Evolutionary conservation across 768 basidiomycete species (phyloP), one percentile per base, ranked within the genome.

Genomic region (Antrodiella citrinella): DNA sequence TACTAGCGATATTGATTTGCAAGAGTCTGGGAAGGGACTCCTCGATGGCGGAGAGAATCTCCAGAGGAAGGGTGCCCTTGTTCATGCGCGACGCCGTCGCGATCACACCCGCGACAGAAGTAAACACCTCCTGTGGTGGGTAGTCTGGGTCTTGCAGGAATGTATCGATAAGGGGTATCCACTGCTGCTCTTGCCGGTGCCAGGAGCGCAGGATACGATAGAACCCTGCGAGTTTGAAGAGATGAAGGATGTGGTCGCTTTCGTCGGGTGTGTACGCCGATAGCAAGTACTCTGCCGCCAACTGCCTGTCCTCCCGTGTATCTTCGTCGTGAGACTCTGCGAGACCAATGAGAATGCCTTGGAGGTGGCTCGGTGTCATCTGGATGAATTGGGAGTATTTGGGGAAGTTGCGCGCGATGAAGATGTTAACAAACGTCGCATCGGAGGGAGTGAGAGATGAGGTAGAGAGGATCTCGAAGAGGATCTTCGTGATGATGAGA

Each of bases 331-430:
- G 62, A 61, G 93, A 91, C 52, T 78, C 72, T 0, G 90, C 81
- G 11, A 99, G 81, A 4, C 78, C 78, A 51, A 86, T 72, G 45
- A 99, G 78, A 58, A 97, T 81, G 38, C 69, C 73, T 58, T 92
- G 85, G 15, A 93, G 72, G 3, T 77, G 71, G 52, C 77, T 82
- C 1, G 84, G 78, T 0, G 84, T 67, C 39, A 92, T 71, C 49
- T 77, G 66, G 44, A 92, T 74, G 65, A 84, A 91, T 66, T 96
- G 93, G 1, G 87, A 82, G 67, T 98, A 99, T 68, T 97, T 98
- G 0, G 96, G 91, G 10, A 96, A 81, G 65, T 98, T 99, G 51
- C 94, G 85, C 3, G 96, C 91, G 50, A 98, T 77, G 67, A 99
- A 99, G 53, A 99, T 98, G 61, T 94, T 82, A 45, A 95, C 75